phyloP scores from a whole-genome alignment of 345 rosid species.

The Sisymbrium altissimum region DNA sequence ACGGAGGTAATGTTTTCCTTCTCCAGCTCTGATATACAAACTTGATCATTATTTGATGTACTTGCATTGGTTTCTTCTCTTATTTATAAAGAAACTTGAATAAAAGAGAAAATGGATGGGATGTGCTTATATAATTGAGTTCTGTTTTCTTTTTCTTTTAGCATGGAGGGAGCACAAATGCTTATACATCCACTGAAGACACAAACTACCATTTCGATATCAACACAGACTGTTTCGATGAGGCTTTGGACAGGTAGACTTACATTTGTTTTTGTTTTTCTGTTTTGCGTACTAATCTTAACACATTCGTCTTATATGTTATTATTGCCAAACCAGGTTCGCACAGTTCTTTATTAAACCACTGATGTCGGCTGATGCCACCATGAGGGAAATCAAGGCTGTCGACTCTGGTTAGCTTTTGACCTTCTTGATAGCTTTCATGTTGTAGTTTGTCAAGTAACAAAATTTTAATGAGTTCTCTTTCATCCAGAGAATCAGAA shows the following conservation, averaged over 20 bases:
- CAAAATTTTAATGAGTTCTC: not conserved
- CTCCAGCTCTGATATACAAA: not conserved
- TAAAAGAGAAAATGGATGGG: too few species aligned
- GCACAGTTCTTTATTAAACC: conserved; percentile 88
- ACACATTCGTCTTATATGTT: not conserved
- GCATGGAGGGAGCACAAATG: conserved; percentile 93
- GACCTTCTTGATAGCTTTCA: not conserved
- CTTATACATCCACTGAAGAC: conserved; percentile 60
- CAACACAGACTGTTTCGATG: conserved; percentile 65
- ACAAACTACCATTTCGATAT: conserved; percentile 77
- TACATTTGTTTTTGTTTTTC: not conserved
- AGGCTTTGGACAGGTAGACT: conserved; percentile 71
- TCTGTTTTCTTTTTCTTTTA: conserved; percentile 6
- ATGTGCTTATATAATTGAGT: too few species aligned
- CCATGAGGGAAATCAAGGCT: conserved; percentile 82
- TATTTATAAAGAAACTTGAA: not conserved
- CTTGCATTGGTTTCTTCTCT: not conserved
- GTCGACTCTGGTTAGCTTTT: conserved; percentile 78
- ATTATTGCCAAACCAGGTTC: conserved; percentile 44
- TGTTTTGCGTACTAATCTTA: not conserved
- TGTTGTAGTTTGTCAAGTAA: not conserved
- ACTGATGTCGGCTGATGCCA: conserved; percentile 87
- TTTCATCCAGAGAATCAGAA: conserved; percentile 70
- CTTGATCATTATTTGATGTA: not conserved
- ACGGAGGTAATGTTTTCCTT: conserved; percentile 45